Percentiles rank a stretch among this genome's conserved stretches.
Conservation (phyloP, 495 filamentous ascomycete genomes). For the Xanthoparmelia taractica region DNA sequence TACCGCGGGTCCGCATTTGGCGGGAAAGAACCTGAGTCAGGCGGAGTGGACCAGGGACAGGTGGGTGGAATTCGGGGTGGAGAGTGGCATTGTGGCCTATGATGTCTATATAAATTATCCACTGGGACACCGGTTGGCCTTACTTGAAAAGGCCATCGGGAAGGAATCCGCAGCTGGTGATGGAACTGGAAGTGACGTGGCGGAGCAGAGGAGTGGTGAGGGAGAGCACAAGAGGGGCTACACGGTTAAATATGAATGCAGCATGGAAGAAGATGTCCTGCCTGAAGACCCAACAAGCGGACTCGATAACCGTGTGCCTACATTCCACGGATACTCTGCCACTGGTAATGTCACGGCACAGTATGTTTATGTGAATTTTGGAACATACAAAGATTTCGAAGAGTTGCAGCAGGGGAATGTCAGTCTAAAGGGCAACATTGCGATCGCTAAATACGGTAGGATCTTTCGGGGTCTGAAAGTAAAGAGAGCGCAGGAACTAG, state of each 20-base stretch:
- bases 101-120: constrained; percentile 93
- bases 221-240: constrained; percentile 30
- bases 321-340: constrained; percentile 92
- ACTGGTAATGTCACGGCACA: constrained; percentile 81
- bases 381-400: constrained; percentile 75
- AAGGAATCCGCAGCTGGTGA: constrained; percentile 24
- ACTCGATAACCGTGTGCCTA: constrained; percentile 68
- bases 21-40: constrained; percentile 79
- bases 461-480: constrained; percentile 90
- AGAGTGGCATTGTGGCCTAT: constrained; percentile 67
- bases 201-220: constrained; percentile 13
- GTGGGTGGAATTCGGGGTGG: constrained; percentile 79
- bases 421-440: constrained; percentile 74
- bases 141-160: constrained; percentile 48
- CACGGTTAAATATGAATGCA: constrained; percentile 70
- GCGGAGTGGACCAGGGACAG: constrained; percentile 79
- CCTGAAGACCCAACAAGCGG: constrained; percentile 72
- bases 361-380: constrained; percentile 84
- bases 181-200: constrained; percentile 19
- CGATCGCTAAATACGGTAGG: constrained; percentile 74
- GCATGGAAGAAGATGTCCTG: constrained; percentile 77
- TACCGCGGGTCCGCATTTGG: constrained; percentile 78
- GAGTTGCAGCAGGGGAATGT: constrained; percentile 72
- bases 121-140: constrained; percentile 63
- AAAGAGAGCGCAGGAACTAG: constrained; percentile 84